Conservation (phyloP, 257 asterid genomes). For the Solanum medicagineum region DNA sequence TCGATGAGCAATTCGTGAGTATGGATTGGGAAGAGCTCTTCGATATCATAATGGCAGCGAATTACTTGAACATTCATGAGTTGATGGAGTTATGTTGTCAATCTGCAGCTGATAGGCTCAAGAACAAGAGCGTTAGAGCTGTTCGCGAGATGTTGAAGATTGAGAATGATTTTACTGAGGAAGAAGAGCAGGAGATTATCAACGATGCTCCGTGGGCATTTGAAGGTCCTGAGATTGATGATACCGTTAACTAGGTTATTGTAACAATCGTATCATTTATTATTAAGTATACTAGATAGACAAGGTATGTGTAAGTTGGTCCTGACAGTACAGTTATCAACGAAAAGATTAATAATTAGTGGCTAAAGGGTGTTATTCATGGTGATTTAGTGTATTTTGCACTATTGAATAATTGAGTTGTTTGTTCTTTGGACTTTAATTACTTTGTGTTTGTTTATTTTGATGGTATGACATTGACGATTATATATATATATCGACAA, state of each 20-base stretch:
- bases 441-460: not conserved
- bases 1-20: not conserved
- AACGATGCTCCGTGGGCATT: not conserved
- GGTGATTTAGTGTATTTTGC: not conserved
- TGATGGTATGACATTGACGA: not conserved
- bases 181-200: conserved; percentile 8
- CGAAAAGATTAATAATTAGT: not conserved
- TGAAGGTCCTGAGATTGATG: conserved; percentile 5
- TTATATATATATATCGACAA: not conserved
- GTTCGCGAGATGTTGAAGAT: not conserved
- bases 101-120: not conserved
- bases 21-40: not conserved
- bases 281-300: not conserved
- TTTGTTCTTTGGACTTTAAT: not conserved
- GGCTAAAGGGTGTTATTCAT: not conserved
- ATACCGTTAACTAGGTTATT: not conserved
- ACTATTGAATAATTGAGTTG: not conserved
- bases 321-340: not conserved
- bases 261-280: not conserved
- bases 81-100: not conserved
- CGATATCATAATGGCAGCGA: conserved; percentile 2
- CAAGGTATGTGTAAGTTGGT: not conserved
- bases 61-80: not conserved
- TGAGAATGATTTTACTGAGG: conserved; percentile 3
- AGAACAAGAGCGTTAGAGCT: not conserved